Percentiles rank a stretch among this genome's conserved stretches.
Conservation (phyloP, 495 filamentous ascomycete genomes). For the Aspergillus nanangensis region DNA sequence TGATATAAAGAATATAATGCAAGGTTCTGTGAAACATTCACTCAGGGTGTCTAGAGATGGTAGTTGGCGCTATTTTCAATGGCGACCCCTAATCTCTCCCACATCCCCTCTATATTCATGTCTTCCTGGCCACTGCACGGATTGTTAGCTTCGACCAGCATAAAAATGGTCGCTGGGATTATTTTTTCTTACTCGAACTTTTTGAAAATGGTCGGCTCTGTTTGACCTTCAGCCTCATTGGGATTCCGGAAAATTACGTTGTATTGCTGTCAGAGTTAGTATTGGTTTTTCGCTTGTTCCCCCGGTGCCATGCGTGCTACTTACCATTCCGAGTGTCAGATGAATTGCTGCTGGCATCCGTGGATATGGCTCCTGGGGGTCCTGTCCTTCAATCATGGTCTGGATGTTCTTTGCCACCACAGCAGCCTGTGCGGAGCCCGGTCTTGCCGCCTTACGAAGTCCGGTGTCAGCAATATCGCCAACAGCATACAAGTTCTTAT, state of each 20-base stretch:
- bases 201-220: constrained; percentile 37
- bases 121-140: constrained; percentile 38
- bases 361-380: constrained; percentile 25
- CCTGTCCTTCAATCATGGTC: constrained; percentile 33
- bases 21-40: no score
- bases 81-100: constrained; percentile 34
- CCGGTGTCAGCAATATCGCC: constrained; percentile 60
- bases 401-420: constrained; percentile 52
- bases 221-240: constrained; percentile 35
- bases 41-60: constrained; percentile 29
- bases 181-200: constrained; percentile 48
- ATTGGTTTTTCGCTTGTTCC: background rate
- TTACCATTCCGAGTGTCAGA: constrained; percentile 48
- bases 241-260: constrained; percentile 50
- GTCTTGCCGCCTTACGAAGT: constrained; percentile 51
- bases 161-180: no score
- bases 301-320: constrained; percentile 3
- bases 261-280: constrained; percentile 28
- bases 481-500: constrained; percentile 50
- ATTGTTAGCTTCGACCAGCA: constrained; percentile 11
- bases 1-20: no score
- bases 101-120: constrained; percentile 46
- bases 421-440: constrained; percentile 46
- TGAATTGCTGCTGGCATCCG: constrained; percentile 41
- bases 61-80: constrained; percentile 29